Base-by-base conservation (phyloP, 2,329 filamentous ascomycete species). In the Xylaria arbuscula region DNA sequence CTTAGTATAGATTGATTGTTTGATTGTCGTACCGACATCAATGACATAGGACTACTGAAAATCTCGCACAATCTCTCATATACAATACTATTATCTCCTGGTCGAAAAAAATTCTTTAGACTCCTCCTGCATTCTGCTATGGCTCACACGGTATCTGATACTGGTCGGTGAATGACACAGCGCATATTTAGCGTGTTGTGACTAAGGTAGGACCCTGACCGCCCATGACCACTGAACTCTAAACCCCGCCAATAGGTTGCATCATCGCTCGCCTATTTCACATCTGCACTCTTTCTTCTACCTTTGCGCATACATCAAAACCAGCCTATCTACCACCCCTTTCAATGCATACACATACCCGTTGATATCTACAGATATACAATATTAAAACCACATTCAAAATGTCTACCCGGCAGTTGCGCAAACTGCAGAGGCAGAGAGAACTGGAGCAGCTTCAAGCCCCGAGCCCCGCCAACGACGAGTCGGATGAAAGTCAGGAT, bases 351-450 rank as follows among this genome's bases (percentile, higher is more conserved):
- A 48, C 11, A 36, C 7, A 4, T 19, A 34, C 28, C 6, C 6
- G 6, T 10, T 28, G 2, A 56, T 36, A 2, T 10, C 15, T 3
- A 38, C 40, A 28, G 1, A 7, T 32, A 3, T 3, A 47, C 28
- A 28, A 28, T 28, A 28, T 28, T 28, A 28, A 5, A 28, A 28
- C 28, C 5, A 28, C 28, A 5, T 34, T 47, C 53, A 74, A 36
- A 17, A 79, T 79, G 78, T 79, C 78, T 34, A 78, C 71, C 57
- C 72, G 78, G 51, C 78, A 79, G 56, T 51, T 79, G 50, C 75
- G 77, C 62, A 78, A 77, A 68, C 72, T 79, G 10, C 76, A 87
- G 50, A 85, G 86, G 54, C 85, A 88, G 62, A 82, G 84, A 42
- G 82, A 85, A 66, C 76, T 81, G 2, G 80, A 83, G 54, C 77